phyloP scores from a whole-genome alignment of 306 rosid genomes.

The Heteromeles arbutifolia region DNA sequence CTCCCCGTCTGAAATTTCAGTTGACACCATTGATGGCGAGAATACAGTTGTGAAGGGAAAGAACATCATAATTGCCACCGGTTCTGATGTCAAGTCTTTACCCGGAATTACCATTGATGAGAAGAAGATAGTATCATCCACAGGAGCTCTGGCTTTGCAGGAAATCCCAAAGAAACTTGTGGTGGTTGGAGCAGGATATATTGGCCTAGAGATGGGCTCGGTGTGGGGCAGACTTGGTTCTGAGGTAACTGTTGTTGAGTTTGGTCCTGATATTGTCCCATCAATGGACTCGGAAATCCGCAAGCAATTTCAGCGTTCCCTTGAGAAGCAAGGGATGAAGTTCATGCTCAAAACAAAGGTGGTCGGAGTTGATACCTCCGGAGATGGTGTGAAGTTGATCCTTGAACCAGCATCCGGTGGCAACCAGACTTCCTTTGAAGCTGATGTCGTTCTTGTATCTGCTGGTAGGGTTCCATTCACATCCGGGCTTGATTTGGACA shows the following conservation, averaged over 20 bases:
- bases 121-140: constrained; percentile 89
- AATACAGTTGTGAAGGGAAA: constrained; percentile 78
- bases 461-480: constrained; percentile 96
- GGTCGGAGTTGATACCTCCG: constrained; percentile 79
- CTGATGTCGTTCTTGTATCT: constrained; percentile 96
- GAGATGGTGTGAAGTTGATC: constrained; percentile 80
- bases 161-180: constrained; percentile 87
- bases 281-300: constrained; percentile 88
- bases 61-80: constrained; percentile 85
- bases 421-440: constrained; percentile 60
- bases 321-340: constrained; percentile 96
- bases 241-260: constrained; percentile 89
- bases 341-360: constrained; percentile 91
- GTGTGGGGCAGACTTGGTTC: constrained; percentile 97
- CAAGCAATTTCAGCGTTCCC: constrained; percentile 88
- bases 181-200: constrained; percentile 96
- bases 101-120: constrained; percentile 90
- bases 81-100: constrained; percentile 90
- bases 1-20: constrained; percentile 88
- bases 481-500: constrained; percentile 71
- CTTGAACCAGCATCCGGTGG: constrained; percentile 98
- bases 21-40: constrained; percentile 65
- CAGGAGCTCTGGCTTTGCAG: constrained; percentile 83
- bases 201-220: constrained; percentile 98
- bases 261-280: constrained; percentile 88